A percentile compares a stretch with the other conserved stretches of the same genome.
phyloP scores from a whole-genome alignment of 306 rosid genomes.

The Sechiopsis laciniata region DNA sequence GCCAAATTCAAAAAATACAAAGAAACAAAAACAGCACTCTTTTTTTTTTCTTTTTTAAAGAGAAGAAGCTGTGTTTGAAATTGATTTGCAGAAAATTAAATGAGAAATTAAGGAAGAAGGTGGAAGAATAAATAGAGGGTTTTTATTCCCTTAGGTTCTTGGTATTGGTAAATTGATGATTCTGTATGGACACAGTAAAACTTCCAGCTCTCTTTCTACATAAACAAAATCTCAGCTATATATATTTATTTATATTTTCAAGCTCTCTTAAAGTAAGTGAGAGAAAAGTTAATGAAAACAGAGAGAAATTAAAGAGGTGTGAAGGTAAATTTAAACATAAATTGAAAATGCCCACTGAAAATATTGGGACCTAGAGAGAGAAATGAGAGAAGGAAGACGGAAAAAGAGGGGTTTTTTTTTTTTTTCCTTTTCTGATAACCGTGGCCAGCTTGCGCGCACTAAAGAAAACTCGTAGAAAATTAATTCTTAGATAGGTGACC shows the following conservation, averaged over 20 bases:
- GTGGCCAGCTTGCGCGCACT: too few species aligned
- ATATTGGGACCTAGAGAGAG: background rate
- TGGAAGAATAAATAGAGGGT: background rate
- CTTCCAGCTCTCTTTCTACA: background rate
- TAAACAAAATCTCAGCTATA: background rate
- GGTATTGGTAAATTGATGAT: background rate
- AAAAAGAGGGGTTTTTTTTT: too few species aligned
- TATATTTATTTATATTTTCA: too few species aligned
- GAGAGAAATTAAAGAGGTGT: background rate
- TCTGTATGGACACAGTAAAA: slow-evolving; percentile 12
- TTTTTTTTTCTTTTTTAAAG: background rate
- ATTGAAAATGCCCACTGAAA: slow-evolving; percentile 3
- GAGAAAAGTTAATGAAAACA: background rate
- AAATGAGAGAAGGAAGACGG: background rate
- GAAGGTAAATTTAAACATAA: background rate
- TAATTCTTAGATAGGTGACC: too few species aligned
- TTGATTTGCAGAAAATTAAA: background rate
- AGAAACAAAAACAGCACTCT: background rate
- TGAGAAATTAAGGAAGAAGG: slow-evolving; percentile 1
- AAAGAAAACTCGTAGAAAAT: too few species aligned
- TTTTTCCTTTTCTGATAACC: too few species aligned
- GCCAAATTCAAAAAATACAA: background rate
- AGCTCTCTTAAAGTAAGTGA: background rate
- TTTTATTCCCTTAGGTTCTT: background rate
- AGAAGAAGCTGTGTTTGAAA: background rate